Conservation (phyloP, 768 basidiomycete species). For the Hygrocybe coccinea region DNA sequence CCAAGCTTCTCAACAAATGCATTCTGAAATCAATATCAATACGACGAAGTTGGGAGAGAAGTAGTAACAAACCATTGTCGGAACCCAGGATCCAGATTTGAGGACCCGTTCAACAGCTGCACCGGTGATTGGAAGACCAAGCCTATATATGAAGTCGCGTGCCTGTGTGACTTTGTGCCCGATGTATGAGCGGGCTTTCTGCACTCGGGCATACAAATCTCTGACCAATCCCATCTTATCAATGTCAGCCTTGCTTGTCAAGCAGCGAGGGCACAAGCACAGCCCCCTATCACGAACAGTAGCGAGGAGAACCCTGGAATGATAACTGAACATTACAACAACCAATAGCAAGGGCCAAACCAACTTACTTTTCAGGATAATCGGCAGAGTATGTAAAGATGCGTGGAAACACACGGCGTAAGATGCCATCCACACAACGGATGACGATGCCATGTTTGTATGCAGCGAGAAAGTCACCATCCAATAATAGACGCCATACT, state of each 20-base stretch:
- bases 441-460: constrained; percentile 8
- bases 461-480: constrained; percentile 4
- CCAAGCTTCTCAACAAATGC: constrained; percentile 9
- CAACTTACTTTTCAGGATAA: constrained; percentile 22
- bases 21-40: not conserved
- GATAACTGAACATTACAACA: not conserved
- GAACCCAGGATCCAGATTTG: constrained; percentile 6
- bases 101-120: constrained; percentile 5
- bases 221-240: constrained; percentile 20
- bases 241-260: constrained; percentile 18
- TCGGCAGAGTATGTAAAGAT: constrained; percentile 27
- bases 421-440: constrained; percentile 3
- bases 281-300: constrained; percentile 20
- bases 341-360: not conserved
- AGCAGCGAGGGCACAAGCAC: constrained; percentile 25
- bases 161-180: not conserved
- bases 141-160: constrained; percentile 6
- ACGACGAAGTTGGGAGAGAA: not conserved
- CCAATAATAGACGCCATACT: constrained; percentile 4
- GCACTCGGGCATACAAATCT: not conserved
- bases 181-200: constrained; percentile 5
- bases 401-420: constrained; percentile 16
- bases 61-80: constrained; percentile 4
- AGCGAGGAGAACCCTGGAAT: constrained; percentile 23
- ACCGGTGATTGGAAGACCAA: not conserved